Conservation (phyloP, 768 basidiomycete species). For the Russula compacta region DNA sequence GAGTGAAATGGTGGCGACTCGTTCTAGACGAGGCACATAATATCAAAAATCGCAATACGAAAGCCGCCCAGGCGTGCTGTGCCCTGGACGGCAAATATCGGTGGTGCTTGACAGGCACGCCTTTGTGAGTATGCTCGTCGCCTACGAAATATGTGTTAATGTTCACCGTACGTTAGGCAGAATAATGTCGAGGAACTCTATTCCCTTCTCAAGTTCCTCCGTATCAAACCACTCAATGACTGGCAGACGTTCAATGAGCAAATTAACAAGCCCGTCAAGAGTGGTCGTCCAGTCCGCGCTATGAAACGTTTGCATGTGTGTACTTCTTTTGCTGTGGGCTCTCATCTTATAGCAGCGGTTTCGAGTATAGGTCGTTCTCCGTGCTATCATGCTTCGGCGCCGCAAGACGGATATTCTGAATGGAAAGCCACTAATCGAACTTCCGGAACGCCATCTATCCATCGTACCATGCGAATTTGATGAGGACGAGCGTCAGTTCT, state of each 20-base stretch:
- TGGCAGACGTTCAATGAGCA: conserved; percentile 71
- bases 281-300: conserved; percentile 50
- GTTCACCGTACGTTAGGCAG: conserved; percentile 2
- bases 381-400: conserved; percentile 83
- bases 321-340: not conserved
- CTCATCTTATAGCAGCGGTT: not conserved
- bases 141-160: not conserved
- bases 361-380: conserved; percentile 55
- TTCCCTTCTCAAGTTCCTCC: conserved; percentile 82
- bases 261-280: conserved; percentile 74
- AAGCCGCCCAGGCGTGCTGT: conserved; percentile 70
- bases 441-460: conserved; percentile 66
- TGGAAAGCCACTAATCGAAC: conserved; percentile 72
- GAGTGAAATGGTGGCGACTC: conserved; percentile 73
- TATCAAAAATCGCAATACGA: conserved; percentile 81
- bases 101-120: conserved; percentile 86
- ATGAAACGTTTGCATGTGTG: conserved; percentile 78
- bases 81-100: conserved; percentile 68
- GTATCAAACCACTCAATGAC: conserved; percentile 70
- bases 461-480: conserved; percentile 75
- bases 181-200: conserved; percentile 82
- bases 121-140: conserved; percentile 38
- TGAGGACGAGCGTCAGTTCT: conserved; percentile 68
- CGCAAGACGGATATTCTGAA: conserved; percentile 64
- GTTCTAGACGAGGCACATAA: conserved; percentile 95